Base-by-base conservation (phyloP, 2,329 filamentous ascomycete species). In the Monilinia fructigena region DNA sequence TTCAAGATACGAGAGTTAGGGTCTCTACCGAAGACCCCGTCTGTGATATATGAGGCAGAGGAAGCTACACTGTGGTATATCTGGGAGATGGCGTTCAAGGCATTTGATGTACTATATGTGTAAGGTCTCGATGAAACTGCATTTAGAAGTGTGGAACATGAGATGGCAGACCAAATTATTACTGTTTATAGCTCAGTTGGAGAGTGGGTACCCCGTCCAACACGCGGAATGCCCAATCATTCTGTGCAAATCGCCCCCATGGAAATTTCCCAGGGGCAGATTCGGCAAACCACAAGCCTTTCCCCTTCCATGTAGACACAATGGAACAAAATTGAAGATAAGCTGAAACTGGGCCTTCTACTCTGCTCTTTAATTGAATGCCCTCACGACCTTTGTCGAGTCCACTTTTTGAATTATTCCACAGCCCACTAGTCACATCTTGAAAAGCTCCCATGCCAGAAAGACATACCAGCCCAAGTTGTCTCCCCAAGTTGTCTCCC, bases 71-170 rank as follows among this genome's bases (percentile, higher is more conserved):
- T 68, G 63, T 58, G 35, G 59, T 66, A 64, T 66, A 67, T 50
- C 47, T 54, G 63, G 61, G 62, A 62, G 62, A 65, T 56, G 66
- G 66, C 66, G 66, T 67, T 67, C 45, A 61, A 63, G 66, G 56
- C 40, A 67, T 66, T 55, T 18, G 63, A 58, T 65, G 63, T 65
- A 65, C 42, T 65, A 59, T 65, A 65, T 59, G 31, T 55, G 47
- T 65, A 54, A 65, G 63, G 42, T 58, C 63, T 59, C 63, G 42
- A 65, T 20, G 26, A 10, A 56, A 59, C 54, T 65, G 54, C 61
- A 64, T 56, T 20, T 64, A 56, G 61, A 64, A 20, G 61, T 42
- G 54, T 59, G 45, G 63, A 59, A 38, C 26, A 47, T 50, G 28
- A 48, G 53, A 56, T 65, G 42, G 54, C 28, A n/a, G 42, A 50